Base-by-base conservation (phyloP, 106 monocot species). In the Dendrobium huoshanense region DNA sequence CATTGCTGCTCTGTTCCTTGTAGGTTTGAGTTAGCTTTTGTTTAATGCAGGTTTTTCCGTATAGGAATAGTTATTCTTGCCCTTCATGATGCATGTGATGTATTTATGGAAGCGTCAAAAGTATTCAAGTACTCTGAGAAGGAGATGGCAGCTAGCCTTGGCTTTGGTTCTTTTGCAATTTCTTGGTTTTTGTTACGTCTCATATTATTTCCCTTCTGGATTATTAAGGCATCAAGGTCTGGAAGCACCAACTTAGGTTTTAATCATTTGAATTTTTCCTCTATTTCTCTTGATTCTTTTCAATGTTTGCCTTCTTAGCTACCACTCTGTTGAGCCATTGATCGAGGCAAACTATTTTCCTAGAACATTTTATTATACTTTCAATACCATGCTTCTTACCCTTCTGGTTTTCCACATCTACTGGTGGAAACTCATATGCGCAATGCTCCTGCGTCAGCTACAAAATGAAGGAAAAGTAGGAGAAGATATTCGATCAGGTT, bases 401-500 rank as follows among this genome's bases (percentile, higher is more conserved):
- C 80, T 97, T 51, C 89, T 97, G 68, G 81, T 87, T 0, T 94
- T 94, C 81, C 96, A 97, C 79, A 85, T 94, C 33, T 97, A 97
- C 70, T 97, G 96, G 96, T 89, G 96, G 92, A 86, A 92, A 79
- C 86, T 97, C 43, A 97, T 97, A 80, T 94, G 68, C 70, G 75
- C 82, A 44, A 97, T 97, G 96, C 88, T 97, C 73, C 83, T 79
- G 56, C 89, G 73, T 45, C 96, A 94, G 74, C 16, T 97, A 80
- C 83, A 75, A 72, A 94, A 94, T 68, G 87, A 75, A 84, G 96
- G 96, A 76, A 89, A 94, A 82, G 94, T 98, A 24, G 92, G 94
- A 51, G 92, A 98, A 67, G 97, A 98, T 81, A 91, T 98, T 74
- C 89, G 97, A 73, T 98, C 94, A 84, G 97, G 97, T 98, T 88